Base-by-base conservation (phyloP, 2,329 filamentous ascomycete species). In the Onygena corvina region DNA sequence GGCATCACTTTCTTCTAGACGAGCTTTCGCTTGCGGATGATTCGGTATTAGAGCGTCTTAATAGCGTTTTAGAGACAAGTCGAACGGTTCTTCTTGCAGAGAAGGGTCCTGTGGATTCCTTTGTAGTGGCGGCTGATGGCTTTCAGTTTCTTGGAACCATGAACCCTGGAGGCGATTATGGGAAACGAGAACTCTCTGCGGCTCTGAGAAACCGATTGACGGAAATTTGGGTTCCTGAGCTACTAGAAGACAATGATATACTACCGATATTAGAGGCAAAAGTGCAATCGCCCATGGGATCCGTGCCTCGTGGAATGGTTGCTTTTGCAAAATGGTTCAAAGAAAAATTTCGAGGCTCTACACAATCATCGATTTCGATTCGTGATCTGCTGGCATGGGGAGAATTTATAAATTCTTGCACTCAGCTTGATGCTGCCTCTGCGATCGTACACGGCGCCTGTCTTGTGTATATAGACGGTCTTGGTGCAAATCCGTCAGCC, bases 121-220 rank as follows among this genome's bases (percentile, higher is more conserved):
- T 86, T 54, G 76, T 98, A 21, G 76, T 77, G 33, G 92, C 84
- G 4, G 67, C 74, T 8, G 74, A 83, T 34, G 86, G 84, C 0
- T 99, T 96, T 66, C 89, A 98, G 60, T 95, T 98, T 66, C 79
- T 98, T 52, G 90, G 92, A 2, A 98, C 92, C 0, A 99, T 99
- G 92, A 99, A 99, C 57, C 92, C 92, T 6, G 93, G 93, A 46
- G 92, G 93, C 40, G 92, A 99, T 62, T 98, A 96, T 64, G 92
- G 92, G 56, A 99, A 99, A 70, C 87, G 90, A 58, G 92, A 99
- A 64, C 76, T 99, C 9, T 98, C 92, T 1, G 92, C 92, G 2
- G 93, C 92, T 11, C 71, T 99, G 52, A 79, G 92, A 40, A 98
- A 99, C 63, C 85, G 92, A 52, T 94, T 99, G 64, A 99, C 92